phyloP scores from a whole-genome alignment of 2,329 filamentous ascomycete genomes.

The Exophiala bonariae region DNA sequence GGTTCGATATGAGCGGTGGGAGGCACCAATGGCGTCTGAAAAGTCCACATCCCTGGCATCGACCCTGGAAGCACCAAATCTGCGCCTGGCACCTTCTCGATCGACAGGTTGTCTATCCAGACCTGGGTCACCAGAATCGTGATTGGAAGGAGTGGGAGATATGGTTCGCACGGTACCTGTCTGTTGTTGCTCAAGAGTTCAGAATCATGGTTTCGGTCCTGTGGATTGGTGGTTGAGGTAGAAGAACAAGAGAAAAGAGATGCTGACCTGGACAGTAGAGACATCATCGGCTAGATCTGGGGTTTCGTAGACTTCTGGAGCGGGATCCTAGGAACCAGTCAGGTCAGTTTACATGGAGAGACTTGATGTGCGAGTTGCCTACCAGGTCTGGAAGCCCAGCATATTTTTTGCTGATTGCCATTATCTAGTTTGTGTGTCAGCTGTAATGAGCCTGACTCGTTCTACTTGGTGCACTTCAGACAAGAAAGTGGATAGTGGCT shows the following conservation, averaged over 20 bases:
- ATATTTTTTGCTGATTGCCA: constrained; percentile 80
- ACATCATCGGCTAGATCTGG: constrained; percentile 88
- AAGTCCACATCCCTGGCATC: constrained; percentile 81
- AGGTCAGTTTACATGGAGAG: constrained; percentile 9
- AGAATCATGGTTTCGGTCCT: background rate
- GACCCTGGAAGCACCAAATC: constrained; percentile 73
- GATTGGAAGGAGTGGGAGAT: constrained; percentile 47
- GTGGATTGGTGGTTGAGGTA: no score
- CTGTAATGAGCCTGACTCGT: no score
- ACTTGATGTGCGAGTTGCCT: constrained; percentile 19
- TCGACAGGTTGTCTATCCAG: constrained; percentile 77
- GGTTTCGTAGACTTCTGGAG: constrained; percentile 95
- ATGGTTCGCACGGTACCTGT: constrained; percentile 56
- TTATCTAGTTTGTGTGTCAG: constrained; percentile 33
- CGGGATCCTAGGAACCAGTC: constrained; percentile 65
- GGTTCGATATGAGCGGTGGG: constrained; percentile 79
- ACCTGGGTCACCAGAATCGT: constrained; percentile 60
- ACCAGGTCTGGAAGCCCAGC: constrained; percentile 78
- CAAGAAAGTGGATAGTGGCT: no score
- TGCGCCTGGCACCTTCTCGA: constrained; percentile 74
- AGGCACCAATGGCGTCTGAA: constrained; percentile 80
- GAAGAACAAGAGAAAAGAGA: no score
- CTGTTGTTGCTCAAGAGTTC: constrained; percentile 40
- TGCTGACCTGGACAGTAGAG: constrained; percentile 74
- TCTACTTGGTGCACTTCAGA: no score